A percentile compares a stretch with the other conserved stretches of the same genome.
phyloP scores from a whole-genome alignment of 2,329 filamentous ascomycete species.

The Colletotrichum sp. region DNA sequence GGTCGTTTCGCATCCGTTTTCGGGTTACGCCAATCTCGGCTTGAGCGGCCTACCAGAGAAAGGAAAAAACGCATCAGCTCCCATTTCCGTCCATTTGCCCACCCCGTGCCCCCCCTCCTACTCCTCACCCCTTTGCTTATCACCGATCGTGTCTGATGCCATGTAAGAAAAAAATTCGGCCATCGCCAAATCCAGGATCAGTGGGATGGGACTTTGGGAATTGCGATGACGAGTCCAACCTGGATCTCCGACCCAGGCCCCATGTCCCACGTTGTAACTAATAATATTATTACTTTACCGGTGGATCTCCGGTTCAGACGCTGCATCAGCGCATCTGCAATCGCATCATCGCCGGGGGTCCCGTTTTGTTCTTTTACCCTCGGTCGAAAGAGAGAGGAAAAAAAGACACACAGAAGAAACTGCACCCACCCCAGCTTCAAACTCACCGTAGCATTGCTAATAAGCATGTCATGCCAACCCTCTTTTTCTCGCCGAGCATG shows the following conservation, averaged over 20 bases:
- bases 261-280: neutral
- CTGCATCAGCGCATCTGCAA: slow-evolving; percentile 2
- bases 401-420: neutral
- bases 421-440: neutral
- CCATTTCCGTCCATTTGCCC: neutral
- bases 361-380: neutral
- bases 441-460: neutral
- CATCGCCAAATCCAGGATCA: neutral
- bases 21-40: neutral
- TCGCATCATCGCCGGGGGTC: slow-evolving; percentile 4
- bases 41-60: neutral
- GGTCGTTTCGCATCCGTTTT: neutral
- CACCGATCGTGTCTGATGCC: neutral
- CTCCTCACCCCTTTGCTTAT: neutral
- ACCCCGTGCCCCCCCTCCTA: neutral
- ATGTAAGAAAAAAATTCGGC: neutral
- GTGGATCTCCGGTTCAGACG: slow-evolving; percentile 5
- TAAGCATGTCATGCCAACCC: neutral
- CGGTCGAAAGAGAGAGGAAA: neutral
- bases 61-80: neutral
- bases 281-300: neutral
- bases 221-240: slow-evolving; percentile 11
- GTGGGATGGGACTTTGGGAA: neutral
- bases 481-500: neutral
- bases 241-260: neutral